Evolutionary conservation across 768 basidiomycete genomes (phyloP), one percentile per base, ranked within the genome.

Genomic region (Sutorius australiensis): DNA sequence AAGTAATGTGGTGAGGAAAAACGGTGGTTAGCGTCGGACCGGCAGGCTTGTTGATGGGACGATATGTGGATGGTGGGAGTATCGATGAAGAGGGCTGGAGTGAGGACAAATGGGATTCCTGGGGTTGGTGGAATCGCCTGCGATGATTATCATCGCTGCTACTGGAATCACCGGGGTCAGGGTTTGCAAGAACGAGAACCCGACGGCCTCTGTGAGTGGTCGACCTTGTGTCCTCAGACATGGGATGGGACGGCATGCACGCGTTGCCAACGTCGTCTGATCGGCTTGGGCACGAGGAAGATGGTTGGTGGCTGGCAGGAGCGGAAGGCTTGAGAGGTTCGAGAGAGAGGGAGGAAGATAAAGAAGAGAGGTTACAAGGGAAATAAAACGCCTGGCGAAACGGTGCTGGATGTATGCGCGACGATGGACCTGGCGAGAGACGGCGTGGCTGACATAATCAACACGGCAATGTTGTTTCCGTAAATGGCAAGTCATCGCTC

Each of bases 161-260:
- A 56, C 73, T 72, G 27, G 68, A 70, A 49, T 73, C 75, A 43
- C 76, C 82, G 19, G 80, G 76, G 62, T 78, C 74, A 2, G 83
- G 84, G 64, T 88, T 88, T 55, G 79, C 76, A 58, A 89, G 75
- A 65, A 79, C 77, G 39, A 84, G 77, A 50, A 80, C 68, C 56
- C 73, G 75, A 61, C 68, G 76, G 55, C 53, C 56, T 50, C 55
- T 70, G 45, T 66, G 61, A 27, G 62, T 59, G 59, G 56, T 63
- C 39, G 73, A 73, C 67, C 77, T 73, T 51, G 76, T 64, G 66
- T 82, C 81, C 73, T 87, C 86, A 54, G 84, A 81, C 85, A 86
- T 86, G 64, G 65, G 50, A 51, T 56, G 61, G 52, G 56, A 52
- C 58, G 62, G 60, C 68, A 72, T 69, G 54, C 65, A 64, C 59